Percentiles rank a stretch among this genome's conserved stretches.
These are phyloP conservation scores for Macrolepiota dolichaula DNA, from an alignment of 768 basidiomycete genomes.

Conservation along the genomic window DNA sequence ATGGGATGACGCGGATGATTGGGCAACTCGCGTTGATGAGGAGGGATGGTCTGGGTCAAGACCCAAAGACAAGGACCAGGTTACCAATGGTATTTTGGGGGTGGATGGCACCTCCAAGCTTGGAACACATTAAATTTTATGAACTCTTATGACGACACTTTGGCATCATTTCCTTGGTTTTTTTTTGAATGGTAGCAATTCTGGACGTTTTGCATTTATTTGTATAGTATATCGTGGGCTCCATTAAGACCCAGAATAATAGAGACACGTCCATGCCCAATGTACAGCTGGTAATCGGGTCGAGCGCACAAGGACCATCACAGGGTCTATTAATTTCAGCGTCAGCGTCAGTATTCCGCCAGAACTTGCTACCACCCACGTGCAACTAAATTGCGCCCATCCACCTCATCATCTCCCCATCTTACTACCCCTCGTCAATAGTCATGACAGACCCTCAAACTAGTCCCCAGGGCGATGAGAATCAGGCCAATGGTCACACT, in stretches of 20 bases:
- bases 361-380: constrained; percentile 7
- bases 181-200: neutral
- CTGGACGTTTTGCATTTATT: neutral
- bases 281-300: neutral
- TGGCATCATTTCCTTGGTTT: neutral
- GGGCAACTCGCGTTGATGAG: constrained; percentile 45
- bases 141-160: neutral
- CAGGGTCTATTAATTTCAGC: constrained; percentile 1
- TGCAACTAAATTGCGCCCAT: neutral
- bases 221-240: neutral
- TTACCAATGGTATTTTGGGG: constrained; percentile 16
- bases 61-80: constrained; percentile 33
- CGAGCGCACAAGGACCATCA: neutral
- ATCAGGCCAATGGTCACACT: constrained; percentile 14
- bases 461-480: constrained; percentile 13
- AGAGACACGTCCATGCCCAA: neutral
- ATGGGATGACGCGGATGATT: constrained; percentile 50
- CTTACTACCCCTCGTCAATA: neutral
- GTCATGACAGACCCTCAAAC: constrained; percentile 18
- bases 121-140: neutral
- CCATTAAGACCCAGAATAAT: neutral
- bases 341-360: constrained; percentile 19
- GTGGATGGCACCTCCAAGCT: neutral
- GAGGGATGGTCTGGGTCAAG: constrained; percentile 45
- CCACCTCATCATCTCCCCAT: neutral